Evolutionary conservation across 305 asterid species (phyloP).

Genomic region (Fraxinus paxiana): DNA sequence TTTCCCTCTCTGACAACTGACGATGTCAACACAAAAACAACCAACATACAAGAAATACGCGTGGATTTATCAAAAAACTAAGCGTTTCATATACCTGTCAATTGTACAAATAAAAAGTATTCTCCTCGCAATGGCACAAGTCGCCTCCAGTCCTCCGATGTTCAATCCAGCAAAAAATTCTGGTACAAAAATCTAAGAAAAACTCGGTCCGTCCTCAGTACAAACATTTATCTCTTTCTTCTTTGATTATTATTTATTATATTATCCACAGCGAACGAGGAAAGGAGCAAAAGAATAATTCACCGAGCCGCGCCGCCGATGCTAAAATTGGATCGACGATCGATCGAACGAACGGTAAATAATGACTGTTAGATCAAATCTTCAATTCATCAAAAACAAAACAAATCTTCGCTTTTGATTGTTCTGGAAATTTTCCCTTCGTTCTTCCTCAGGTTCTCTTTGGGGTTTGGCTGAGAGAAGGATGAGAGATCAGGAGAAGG

Average conservation of each 20-base stretch:
- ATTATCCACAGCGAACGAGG: neutral
- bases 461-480: neutral
- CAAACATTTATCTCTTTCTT: neutral
- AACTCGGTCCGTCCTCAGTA: neutral
- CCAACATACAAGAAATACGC: slow-evolving; percentile 37
- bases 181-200: neutral
- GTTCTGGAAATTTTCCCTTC: neutral
- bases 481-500: slow-evolving; percentile 33
- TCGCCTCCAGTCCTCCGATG: slow-evolving; percentile 3
- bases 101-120: neutral
- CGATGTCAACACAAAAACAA: slow-evolving; percentile 30
- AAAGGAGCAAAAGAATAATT: neutral
- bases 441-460: slow-evolving; percentile 10
- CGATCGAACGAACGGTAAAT: neutral
- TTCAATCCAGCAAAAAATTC: neutral
- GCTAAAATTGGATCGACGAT: neutral
- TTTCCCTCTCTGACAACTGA: slow-evolving; percentile 23
- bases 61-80: slow-evolving; percentile 35
- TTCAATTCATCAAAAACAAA: neutral
- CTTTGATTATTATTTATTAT: neutral
- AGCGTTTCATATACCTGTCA: slow-evolving; percentile 46
- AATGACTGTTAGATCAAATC: neutral
- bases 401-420: neutral
- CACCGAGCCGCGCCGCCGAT: neutral
- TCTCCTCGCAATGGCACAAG: slow-evolving; percentile 22